Conservation (phyloP, 441 rosid species). For the Syzygium malaccense region DNA sequence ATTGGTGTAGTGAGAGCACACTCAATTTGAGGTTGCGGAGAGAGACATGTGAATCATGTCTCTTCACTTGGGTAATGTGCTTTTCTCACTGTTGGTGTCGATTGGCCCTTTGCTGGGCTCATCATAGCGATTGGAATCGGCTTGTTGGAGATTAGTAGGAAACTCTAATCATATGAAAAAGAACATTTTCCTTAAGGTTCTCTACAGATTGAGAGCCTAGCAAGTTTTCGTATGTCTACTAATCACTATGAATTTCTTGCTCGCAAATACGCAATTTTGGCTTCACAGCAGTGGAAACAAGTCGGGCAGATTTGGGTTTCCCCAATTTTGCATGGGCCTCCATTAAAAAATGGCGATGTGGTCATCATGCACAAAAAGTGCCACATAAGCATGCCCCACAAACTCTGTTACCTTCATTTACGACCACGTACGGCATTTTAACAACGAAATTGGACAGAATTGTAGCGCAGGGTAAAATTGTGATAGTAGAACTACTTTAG, state of each 20-base stretch:
- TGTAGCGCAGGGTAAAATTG: not conserved
- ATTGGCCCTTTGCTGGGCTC: not conserved
- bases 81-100: not conserved
- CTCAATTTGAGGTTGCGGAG: not conserved
- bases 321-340: not conserved
- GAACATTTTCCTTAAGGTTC: not conserved
- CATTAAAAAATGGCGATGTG: not conserved
- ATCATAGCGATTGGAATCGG: not conserved
- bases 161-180: not conserved
- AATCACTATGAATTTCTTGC: not conserved
- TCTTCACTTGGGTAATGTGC: not conserved
- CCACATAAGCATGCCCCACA: not conserved
- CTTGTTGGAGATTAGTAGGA: rapidly evolving
- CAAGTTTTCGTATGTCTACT: not conserved
- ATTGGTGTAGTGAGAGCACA: not conserved
- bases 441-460: not conserved
- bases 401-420: not conserved
- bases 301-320: not conserved
- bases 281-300: not conserved
- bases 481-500: not conserved
- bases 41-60: not conserved
- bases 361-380: not conserved
- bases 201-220: not conserved
- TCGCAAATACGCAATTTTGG: not conserved
- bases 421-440: not conserved